Evolutionary conservation across 495 filamentous ascomycete genomes (phyloP), one percentile per base, ranked within the genome.

Genomic region (Paragyromitra xinjiangensis): DNA sequence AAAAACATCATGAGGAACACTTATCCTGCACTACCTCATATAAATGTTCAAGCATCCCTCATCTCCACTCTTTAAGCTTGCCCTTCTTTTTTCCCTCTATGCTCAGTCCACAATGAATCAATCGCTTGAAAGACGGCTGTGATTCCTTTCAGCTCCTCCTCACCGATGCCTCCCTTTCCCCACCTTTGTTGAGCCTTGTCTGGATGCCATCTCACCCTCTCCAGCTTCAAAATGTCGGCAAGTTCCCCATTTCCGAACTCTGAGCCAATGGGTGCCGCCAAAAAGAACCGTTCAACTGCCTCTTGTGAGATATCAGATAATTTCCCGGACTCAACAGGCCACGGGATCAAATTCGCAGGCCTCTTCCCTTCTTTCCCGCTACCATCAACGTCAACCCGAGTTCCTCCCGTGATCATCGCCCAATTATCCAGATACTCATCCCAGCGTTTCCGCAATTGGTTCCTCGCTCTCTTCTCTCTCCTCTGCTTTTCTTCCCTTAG

Each of bases 151-250:
- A 96, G 87, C 1, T 90, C 89, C 2, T 86, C 84, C 19, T 92
- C 89, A 56, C 93, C 90, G 53, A 92, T 85, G 5, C 88, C 86
- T 70, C 87, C 83, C 0, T 87, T 89, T 1, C 93, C 92, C 78
- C 94, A 90, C 59, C 90, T 88, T 84, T 98, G 96, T 86, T 97
- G 93, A 42, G 98, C 92, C 87, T 98, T 99, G 84, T 99, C 95
- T 9, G 95, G 95, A 88, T 99, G 95, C 95, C 95, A 99, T 9
- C 94, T 85, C 9, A 98, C 90, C 48, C 95, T 88, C 85, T 99
- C 95, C 19, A 87, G 83, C 84, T 97, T 98, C 48, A 99, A 84
- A 37, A 88, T 85, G 19, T 87, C 85, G 58, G 87, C 73, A 42
- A 94, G 83, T 69, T 86, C 84, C 9, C 77, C 75, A n/a, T 75